Evolutionary conservation across 257 asterid species (phyloP).

Genomic region (Pogostemon cablin): DNA sequence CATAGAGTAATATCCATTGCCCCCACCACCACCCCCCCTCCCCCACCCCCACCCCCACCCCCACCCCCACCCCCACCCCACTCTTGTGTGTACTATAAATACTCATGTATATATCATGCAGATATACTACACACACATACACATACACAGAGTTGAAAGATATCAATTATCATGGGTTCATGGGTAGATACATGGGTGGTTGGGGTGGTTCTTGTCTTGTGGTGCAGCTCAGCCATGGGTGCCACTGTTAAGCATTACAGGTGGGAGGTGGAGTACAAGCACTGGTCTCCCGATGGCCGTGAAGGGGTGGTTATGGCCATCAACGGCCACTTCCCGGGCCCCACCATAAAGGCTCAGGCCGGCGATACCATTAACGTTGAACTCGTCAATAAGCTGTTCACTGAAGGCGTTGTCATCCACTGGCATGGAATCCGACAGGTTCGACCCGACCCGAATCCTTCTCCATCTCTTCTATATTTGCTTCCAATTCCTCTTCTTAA

Average conservation of each 20-base stretch:
- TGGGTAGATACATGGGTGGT: conserved; percentile 8
- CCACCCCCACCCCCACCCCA: too few species aligned
- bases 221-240: conserved; percentile 30
- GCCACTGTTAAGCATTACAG: conserved; percentile 48
- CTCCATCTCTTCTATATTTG: neutral
- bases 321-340: conserved; percentile 83
- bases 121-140: too few species aligned
- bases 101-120: too few species aligned
- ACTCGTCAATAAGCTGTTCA: conserved; percentile 65
- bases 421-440: conserved; percentile 97
- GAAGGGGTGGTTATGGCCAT: conserved; percentile 63
- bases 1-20: too few species aligned
- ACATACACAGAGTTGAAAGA: too few species aligned
- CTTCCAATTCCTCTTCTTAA: too few species aligned
- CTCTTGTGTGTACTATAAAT: too few species aligned
- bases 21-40: too few species aligned
- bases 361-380: conserved; percentile 66
- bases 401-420: conserved; percentile 81
- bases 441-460: too few species aligned
- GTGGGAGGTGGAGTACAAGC: conserved; percentile 67
- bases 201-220: neutral
- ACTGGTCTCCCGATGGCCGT: conserved; percentile 73
- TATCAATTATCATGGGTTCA: neutral
- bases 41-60: too few species aligned
- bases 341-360: conserved; percentile 68